Base-by-base conservation (phyloP, 352 stramenopile species). In the Hyaloperonospora arabidopsidis region DNA sequence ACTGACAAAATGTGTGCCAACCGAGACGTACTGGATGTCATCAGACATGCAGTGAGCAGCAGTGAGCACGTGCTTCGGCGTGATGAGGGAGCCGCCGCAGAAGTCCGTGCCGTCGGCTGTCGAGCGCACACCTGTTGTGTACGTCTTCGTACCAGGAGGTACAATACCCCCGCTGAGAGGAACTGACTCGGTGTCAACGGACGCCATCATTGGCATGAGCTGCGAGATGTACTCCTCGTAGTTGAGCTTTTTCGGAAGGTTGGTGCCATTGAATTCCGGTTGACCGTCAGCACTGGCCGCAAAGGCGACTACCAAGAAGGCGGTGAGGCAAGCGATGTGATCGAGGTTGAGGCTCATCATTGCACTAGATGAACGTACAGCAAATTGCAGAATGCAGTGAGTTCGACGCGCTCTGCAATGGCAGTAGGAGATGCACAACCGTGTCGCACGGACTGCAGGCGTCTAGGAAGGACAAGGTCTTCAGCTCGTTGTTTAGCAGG, bases 11-110 rank as follows among this genome's bases (percentile, higher is more conserved):
- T 84, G 72, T 21, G 75, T 71, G 15, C 75, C 75, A n/a, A 84
- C 59, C 0, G 72, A 74, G 2, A 77, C 72, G 63, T 78, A 78
- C n/a, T 61, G 57, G 44, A 76, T 72, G 28, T 54, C 51, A n/a
- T 59, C 72, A 46, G 39, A 47, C 36, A 66, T 65, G 59, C 74
- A 87, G 55, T 89, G 76, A 0, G 76, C 74, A 1, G 74, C 79
- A 11, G 74, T 86, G 39, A 89, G 67, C n/a, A 85, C 61, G 38
- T 81, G 71, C 34, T 60, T 79, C 18, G 72, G 65, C 12, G 74
- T 76, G 58, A 89, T 85, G 48, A 89, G 75, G 23, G 70, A 83
- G 21, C 72, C 76, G 22, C 73, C 73, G 48, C 79, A 89, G 43
- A 78, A 77, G 44, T 65, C 59, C 29, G 48, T 70, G 29, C 61